phyloP scores from a whole-genome alignment of 306 rosid species.

The Echinosophora koreensis region DNA sequence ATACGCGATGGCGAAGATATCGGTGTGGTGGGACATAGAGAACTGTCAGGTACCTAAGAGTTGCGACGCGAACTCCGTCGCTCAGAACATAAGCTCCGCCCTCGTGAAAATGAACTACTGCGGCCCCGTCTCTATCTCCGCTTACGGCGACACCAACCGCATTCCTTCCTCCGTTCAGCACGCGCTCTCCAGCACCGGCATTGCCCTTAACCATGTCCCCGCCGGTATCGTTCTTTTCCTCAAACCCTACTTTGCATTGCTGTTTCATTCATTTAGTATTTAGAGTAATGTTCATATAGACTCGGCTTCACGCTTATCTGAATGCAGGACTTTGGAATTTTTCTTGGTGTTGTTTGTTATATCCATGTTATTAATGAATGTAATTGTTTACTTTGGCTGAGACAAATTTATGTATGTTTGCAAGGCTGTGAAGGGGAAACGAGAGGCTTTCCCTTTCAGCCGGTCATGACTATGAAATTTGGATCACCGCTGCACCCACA shows the following conservation, averaged over 20 bases:
- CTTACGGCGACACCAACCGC: constrained; percentile 83
- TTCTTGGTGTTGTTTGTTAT: too few relatives aligned
- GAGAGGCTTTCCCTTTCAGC: too few relatives aligned
- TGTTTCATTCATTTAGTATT: not conserved
- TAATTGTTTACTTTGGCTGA: too few relatives aligned
- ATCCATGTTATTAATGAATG: too few relatives aligned
- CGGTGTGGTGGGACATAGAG: constrained; percentile 93
- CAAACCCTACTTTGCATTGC: not conserved
- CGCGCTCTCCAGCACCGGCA: constrained; percentile 84
- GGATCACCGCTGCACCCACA: too few relatives aligned
- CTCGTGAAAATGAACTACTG: constrained; percentile 61
- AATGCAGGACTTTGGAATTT: too few relatives aligned
- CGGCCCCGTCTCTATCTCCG: constrained; percentile 79
- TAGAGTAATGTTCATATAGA: too few relatives aligned
- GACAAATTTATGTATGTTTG: too few relatives aligned
- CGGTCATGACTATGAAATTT: too few relatives aligned
- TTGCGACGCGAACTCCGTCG: constrained; percentile 66
- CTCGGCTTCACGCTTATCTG: too few relatives aligned
- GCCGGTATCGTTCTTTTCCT: constrained; percentile 52
- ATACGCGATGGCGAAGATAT: constrained; percentile 67
- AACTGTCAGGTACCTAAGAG: constrained; percentile 76
- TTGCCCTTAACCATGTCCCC: constrained; percentile 84
- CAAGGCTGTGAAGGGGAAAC: too few relatives aligned
- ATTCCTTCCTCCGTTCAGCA: constrained; percentile 63
- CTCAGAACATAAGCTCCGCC: constrained; percentile 77